Evolutionary conservation across 2,329 filamentous ascomycete genomes (phyloP).

Genomic region (Clarireedia monteithiana): DNA sequence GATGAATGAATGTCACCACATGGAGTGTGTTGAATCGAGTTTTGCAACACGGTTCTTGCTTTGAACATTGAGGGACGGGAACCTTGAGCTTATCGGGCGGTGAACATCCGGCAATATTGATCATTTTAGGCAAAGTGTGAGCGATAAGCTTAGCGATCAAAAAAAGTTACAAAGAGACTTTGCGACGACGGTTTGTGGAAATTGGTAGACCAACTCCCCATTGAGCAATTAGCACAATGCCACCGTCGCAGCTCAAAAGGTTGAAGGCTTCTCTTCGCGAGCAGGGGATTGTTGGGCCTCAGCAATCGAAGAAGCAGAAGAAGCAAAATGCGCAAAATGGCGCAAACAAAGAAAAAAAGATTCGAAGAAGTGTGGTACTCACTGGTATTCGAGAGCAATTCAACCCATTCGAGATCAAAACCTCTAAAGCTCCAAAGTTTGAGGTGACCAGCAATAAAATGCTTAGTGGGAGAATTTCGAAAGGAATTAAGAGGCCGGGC

Average conservation of each 20-base stretch:
- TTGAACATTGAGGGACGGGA: neutral
- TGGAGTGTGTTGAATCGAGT: conserved; percentile 4
- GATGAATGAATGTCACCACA: conserved; percentile 14
- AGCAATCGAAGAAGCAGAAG: conserved; percentile 92
- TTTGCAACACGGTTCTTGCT: neutral
- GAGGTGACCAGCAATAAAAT: conserved; percentile 64
- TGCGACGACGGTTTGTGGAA: neutral
- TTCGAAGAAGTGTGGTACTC: conserved; percentile 69
- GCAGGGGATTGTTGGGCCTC: conserved; percentile 81
- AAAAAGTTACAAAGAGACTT: conserved; percentile 13
- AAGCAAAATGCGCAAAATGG: conserved; percentile 63
- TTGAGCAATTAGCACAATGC: conserved; percentile 49
- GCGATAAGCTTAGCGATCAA: conserved; percentile 16
- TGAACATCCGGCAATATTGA: neutral
- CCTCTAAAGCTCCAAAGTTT: conserved; percentile 73
- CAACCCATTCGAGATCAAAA: conserved; percentile 95
- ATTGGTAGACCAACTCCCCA: neutral
- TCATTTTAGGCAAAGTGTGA: neutral
- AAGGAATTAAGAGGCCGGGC: conserved; percentile 63
- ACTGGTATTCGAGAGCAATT: conserved; percentile 88
- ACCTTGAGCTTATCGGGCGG: neutral
- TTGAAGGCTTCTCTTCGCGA: conserved; percentile 86
- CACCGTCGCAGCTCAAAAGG: conserved; percentile 92
- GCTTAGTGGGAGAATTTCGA: conserved; percentile 42
- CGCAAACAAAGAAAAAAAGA: conserved; percentile 61